Evolutionary conservation across 306 rosid species (phyloP).

Genomic region (Herpetospermum pedunculosum): DNA sequence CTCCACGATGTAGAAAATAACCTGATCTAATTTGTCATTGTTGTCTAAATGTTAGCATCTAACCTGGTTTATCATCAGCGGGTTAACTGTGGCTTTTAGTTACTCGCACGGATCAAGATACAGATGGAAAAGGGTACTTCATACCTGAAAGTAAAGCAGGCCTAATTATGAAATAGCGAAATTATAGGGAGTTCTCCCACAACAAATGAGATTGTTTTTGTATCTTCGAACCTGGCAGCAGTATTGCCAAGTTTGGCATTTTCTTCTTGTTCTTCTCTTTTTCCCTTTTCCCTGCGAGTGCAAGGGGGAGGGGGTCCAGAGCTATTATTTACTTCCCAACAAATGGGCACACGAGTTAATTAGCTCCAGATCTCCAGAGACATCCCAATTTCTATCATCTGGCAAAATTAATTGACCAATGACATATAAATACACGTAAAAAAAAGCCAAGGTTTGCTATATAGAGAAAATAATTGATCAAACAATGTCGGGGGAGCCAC

Average conservation of each 20-base stretch:
- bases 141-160: not conserved
- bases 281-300: not conserved
- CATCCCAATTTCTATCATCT: not conserved
- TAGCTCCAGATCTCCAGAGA: not conserved
- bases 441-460: not conserved
- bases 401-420: not conserved
- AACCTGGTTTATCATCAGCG: not conserved
- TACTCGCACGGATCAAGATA: not conserved
- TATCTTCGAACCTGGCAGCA: not conserved
- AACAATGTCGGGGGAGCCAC: not conserved
- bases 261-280: not conserved
- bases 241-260: not conserved
- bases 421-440: not conserved
- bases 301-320: not conserved
- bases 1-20: not conserved
- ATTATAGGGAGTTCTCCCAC: not conserved
- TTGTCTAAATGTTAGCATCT: not conserved
- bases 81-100: not conserved
- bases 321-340: not conserved
- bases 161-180: not conserved
- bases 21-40: not conserved
- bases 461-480: not conserved
- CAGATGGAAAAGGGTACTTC: not conserved
- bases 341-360: not conserved
- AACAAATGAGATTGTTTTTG: not conserved